These are phyloP conservation scores for Mycena rebaudengoi DNA, from an alignment of 768 basidiomycete species.

Conservation along the genomic window DNA sequence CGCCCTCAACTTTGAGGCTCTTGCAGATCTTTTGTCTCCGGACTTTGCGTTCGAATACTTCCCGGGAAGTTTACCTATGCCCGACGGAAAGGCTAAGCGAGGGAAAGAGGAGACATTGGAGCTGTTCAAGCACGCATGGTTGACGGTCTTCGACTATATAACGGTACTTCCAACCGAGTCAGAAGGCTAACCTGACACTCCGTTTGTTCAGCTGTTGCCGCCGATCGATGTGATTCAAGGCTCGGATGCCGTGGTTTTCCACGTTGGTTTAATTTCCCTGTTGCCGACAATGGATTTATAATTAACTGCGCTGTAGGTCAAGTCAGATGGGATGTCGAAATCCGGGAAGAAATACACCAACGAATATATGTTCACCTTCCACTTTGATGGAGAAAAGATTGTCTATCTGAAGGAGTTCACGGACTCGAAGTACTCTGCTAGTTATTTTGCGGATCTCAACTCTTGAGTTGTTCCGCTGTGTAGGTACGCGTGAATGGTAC, in stretches of 20 bases:
- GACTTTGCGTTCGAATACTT: conserved; percentile 13
- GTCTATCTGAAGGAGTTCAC: conserved; percentile 22
- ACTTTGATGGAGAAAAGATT: conserved; percentile 20
- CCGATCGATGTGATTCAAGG: conserved; percentile 19
- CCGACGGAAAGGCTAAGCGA: conserved; percentile 13
- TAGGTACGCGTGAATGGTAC: no score
- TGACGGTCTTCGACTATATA: neutral
- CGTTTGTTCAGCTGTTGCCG: neutral
- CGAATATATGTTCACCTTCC: conserved; percentile 27
- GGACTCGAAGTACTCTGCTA: conserved; percentile 18
- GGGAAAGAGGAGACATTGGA: conserved; percentile 6
- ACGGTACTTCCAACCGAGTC: neutral
- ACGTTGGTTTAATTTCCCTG: conserved; percentile 1
- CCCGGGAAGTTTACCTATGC: conserved; percentile 4
- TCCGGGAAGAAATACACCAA: conserved; percentile 22
- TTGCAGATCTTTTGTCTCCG: conserved; percentile 8
- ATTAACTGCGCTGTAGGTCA: neutral
- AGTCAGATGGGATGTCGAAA: conserved; percentile 16
- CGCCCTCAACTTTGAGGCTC: neutral
- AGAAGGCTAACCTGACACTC: neutral
- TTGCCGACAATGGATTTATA: neutral
- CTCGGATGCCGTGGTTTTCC: conserved; percentile 11
- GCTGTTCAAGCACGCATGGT: conserved; percentile 1
- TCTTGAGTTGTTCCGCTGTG: no score
- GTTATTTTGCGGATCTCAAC: conserved; percentile 10